Evolutionary conservation across 768 basidiomycete species (phyloP), one percentile per base, ranked within the genome.

Genomic region (Mycena polygramma): DNA sequence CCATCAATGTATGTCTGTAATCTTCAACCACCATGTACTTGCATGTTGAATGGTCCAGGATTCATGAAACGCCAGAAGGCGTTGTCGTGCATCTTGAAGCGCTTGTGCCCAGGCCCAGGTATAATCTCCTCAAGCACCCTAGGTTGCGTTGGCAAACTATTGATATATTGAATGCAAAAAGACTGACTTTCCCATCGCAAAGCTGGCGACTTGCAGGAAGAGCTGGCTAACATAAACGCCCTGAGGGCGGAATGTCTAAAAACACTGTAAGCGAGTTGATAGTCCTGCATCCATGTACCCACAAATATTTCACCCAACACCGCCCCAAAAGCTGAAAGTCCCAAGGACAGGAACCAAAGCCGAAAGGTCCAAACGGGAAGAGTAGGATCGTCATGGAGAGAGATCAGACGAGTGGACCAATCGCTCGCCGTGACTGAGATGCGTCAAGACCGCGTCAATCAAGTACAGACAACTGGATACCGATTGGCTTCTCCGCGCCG

Each of bases 1-100:
- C 6, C 9, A 22, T 51, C 17, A 63, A 46, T 15, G 17, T 45
- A 11, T 15, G 9, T 26, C 19, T 24, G 24, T 45, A 20, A 7
- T 19, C 17, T 24, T n/a, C 20, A 36, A 43, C 7, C 8, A 65
- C 20, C 2, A 60, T n/a, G 39, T 13, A 53, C 65, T 58, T 43
- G 26, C 71, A 70, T 70, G 68, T 86, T 86, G 78, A 86, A 86
- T 22, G 84, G 85, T 2, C 85, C 85, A 1, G 85, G 85, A 61
- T 86, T 86, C 37, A 86, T 77, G 72, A 81, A 83, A 11, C 79
- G 74, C 80, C 81, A 86, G 48, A 74, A 75, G 19, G 74, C 74
- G 36, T 46, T 73, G 54, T 75, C 71, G 1, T 15, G 1, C 45
- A 57, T 74, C 65, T 68, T 69, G 39, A 66, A 63, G 14, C 71